phyloP scores from a whole-genome alignment of 2,329 filamentous ascomycete genomes.

The Hypoxylon sp. region DNA sequence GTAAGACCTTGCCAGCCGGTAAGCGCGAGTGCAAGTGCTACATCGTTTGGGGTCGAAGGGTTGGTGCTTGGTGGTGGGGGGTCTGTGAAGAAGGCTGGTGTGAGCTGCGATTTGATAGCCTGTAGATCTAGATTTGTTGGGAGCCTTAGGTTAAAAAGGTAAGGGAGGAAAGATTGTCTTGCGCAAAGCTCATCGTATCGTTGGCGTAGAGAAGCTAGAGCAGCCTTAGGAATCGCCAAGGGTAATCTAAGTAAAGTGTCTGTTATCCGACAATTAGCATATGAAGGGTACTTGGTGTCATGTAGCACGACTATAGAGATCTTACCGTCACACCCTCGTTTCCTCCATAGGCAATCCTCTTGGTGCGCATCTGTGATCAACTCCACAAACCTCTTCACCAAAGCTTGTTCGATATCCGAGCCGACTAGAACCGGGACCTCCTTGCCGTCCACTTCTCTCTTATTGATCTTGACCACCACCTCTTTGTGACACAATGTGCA shows the following conservation, averaged over 20 bases:
- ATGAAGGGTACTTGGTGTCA: background rate
- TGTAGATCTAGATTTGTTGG: conserved; percentile 69
- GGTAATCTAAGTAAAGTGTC: conserved; percentile 74
- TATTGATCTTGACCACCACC: conserved; percentile 83
- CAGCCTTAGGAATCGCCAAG: conserved; percentile 72
- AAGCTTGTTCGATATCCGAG: conserved; percentile 76
- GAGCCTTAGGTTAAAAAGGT: conserved; percentile 73
- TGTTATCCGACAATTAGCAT: conserved; percentile 53
- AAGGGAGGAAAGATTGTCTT: conserved; percentile 71
- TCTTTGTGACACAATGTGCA: conserved; percentile 90
- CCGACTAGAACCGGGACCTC: conserved; percentile 68
- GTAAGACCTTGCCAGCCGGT: conserved; percentile 82
- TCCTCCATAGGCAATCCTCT: conserved; percentile 88
- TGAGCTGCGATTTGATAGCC: conserved; percentile 64
- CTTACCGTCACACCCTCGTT: conserved; percentile 86
- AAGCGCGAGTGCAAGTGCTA: conserved; percentile 78
- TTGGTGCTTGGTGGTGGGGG: conserved; percentile 56
- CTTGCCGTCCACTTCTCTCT: conserved; percentile 70
- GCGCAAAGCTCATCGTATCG: conserved; percentile 76
- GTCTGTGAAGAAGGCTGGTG: conserved; percentile 68
- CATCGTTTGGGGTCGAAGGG: conserved; percentile 65
- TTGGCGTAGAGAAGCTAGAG: conserved; percentile 70
- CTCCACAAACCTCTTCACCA: conserved; percentile 82
- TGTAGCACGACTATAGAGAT: background rate
- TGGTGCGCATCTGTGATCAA: conserved; percentile 82